These are phyloP conservation scores for Berkeleyomyces rouxiae DNA, from an alignment of 2,329 filamentous ascomycete species.

Conservation along the genomic window DNA sequence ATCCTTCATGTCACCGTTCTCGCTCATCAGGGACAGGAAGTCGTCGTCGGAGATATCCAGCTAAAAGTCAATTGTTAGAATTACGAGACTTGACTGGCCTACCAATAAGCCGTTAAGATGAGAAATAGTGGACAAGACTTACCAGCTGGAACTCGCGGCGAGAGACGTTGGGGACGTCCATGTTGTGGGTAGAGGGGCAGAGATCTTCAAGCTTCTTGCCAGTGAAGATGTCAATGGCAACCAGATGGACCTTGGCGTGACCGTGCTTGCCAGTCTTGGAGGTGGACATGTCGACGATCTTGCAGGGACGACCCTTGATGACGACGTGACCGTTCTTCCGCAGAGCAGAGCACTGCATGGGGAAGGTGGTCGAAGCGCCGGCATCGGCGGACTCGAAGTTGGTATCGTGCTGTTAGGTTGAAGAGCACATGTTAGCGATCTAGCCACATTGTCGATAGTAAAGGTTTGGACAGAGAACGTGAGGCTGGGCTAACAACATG, in stretches of 20 bases:
- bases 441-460: background rate
- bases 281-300: slow-evolving; percentile 99
- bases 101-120: slow-evolving; percentile 11
- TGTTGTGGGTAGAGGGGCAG: slow-evolving; percentile 92
- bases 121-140: slow-evolving; percentile 28
- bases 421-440: slow-evolving; percentile 9
- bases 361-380: slow-evolving; percentile 84
- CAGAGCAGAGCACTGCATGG: slow-evolving; percentile 99
- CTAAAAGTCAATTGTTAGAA: slow-evolving; percentile 27
- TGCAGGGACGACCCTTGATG: slow-evolving; percentile 98
- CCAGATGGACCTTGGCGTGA: slow-evolving; percentile 99
- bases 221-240: slow-evolving; percentile 98
- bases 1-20: slow-evolving; percentile 76
- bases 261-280: slow-evolving; percentile 99
- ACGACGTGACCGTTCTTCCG: slow-evolving; percentile 98
- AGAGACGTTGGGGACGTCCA: slow-evolving; percentile 89
- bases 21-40: slow-evolving; percentile 86
- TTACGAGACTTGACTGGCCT: background rate
- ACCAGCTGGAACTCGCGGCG: slow-evolving; percentile 90
- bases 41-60: slow-evolving; percentile 86
- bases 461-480: background rate
- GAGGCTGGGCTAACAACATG: background rate
- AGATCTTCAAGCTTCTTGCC: slow-evolving; percentile 99
- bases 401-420: slow-evolving; percentile 39
- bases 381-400: slow-evolving; percentile 88